Conservation (phyloP, 352 stramenopile species). For the Phytophthora kernoviae region DNA sequence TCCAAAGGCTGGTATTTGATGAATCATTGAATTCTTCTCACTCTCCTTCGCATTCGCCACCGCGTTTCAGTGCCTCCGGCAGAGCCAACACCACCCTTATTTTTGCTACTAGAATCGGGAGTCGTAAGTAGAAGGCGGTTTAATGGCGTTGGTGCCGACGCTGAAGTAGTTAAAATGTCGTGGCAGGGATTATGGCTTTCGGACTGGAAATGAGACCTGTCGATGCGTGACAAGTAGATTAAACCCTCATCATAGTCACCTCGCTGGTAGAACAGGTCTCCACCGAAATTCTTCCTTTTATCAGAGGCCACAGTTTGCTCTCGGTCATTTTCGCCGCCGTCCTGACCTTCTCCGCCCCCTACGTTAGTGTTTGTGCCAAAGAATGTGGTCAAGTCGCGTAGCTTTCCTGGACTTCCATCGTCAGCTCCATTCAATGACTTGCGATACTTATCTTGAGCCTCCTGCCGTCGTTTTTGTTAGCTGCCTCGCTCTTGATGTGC, state of each 20-base stretch:
- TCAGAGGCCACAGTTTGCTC: constrained; percentile 34
- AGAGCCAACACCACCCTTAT: constrained; percentile 10
- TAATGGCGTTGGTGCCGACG: constrained; percentile 50
- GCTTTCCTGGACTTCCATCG: constrained; percentile 39
- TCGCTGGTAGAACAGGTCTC: constrained; percentile 87
- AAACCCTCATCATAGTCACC: constrained; percentile 85
- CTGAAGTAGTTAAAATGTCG: constrained; percentile 52
- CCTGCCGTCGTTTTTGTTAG: constrained; percentile 83
- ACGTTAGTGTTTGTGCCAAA: constrained; percentile 28
- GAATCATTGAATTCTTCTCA: constrained; percentile 18
- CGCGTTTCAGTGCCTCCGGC: constrained; percentile 1
- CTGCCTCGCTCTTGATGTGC: constrained; percentile 80
- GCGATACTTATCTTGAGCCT: constrained; percentile 82
- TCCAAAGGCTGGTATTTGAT: constrained; percentile 32
- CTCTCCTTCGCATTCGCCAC: constrained; percentile 20
- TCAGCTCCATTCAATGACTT: constrained; percentile 31
- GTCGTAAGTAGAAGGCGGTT: constrained; percentile 42
- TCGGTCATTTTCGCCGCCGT: constrained; percentile 17
- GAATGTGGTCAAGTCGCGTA: constrained; percentile 69
- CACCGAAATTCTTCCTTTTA: constrained; percentile 57
- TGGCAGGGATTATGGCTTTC: constrained; percentile 61
- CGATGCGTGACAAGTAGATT: constrained; percentile 86
- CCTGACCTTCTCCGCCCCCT: constrained; percentile 7
- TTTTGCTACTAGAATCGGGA: constrained; percentile 24
- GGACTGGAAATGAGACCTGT: constrained; percentile 65